phyloP scores from a whole-genome alignment of 352 stramenopile species.

The Globisporangium parvum region DNA sequence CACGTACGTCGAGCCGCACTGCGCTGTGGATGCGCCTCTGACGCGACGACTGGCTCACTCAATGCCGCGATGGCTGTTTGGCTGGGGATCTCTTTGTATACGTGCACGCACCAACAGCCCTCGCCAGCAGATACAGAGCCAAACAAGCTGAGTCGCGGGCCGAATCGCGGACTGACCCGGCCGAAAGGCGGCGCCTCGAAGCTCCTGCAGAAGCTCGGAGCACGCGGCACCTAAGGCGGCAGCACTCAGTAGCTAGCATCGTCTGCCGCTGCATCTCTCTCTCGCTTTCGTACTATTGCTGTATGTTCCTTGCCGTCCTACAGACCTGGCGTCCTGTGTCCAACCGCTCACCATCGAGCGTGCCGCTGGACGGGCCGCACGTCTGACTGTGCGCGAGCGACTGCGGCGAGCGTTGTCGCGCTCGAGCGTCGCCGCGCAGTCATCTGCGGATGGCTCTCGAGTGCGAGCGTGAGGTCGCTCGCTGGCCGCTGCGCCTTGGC shows the following conservation, averaged over 20 bases:
- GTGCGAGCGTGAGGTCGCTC: conserved; percentile 5
- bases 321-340: too few relatives aligned
- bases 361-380: too few relatives aligned
- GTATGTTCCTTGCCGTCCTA: not conserved
- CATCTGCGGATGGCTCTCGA: conserved; percentile 1
- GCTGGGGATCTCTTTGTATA: not conserved
- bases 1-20: conserved; percentile 23
- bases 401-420: not conserved
- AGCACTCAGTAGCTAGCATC: not conserved
- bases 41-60: not conserved
- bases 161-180: conserved; percentile 34
- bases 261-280: not conserved
- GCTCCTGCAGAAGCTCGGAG: conserved; percentile 69
- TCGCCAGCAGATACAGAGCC: conserved; percentile 43
- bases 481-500: not conserved
- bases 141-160: conserved; percentile 35
- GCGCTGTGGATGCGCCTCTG: not conserved
- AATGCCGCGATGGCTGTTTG: not conserved
- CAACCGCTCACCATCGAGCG: too few relatives aligned
- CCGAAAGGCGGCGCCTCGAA: conserved; percentile 42
- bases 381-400: too few relatives aligned
- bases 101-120: conserved; percentile 23
- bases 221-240: conserved; percentile 7
- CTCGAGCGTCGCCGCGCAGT: not conserved
- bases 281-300: conserved; percentile 2